A percentile compares a stretch with the other conserved stretches of the same genome.
Evolutionary conservation across 306 rosid species (phyloP).

Genomic region (Begonia peltatifolia): DNA sequence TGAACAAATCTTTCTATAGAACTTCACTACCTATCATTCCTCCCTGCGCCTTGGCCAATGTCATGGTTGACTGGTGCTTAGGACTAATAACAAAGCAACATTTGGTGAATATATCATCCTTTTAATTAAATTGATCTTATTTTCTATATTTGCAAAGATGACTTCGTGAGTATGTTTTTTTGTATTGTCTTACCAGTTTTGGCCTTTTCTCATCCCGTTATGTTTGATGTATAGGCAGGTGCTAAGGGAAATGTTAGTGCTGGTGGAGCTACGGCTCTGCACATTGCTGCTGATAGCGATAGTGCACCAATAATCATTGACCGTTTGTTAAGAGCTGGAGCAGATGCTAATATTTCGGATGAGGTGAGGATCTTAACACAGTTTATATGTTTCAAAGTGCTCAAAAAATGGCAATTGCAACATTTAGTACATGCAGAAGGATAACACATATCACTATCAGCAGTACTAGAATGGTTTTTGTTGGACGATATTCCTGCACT

Average conservation of each 20-base stretch:
- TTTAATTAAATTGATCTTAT: background rate
- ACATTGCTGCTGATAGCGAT: conserved; percentile 74
- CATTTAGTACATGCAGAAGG: no score
- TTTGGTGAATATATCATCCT: no score
- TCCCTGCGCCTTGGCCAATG: no score
- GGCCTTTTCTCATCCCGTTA: conserved; percentile 5
- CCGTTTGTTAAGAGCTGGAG: conserved; percentile 72
- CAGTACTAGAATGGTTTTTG: no score
- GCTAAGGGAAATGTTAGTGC: conserved; percentile 67
- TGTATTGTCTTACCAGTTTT: conserved; percentile 3
- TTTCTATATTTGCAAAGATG: background rate
- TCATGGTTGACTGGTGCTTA: no score
- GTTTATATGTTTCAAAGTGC: background rate
- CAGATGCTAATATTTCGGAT: conserved; percentile 61
- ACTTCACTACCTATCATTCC: no score
- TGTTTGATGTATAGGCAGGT: conserved; percentile 53
- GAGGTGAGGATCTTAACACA: conserved; percentile 39
- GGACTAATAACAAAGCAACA: no score
- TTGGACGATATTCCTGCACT: no score
- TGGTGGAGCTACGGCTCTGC: conserved; percentile 95
- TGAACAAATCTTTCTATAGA: no score
- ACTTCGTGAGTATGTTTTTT: background rate
- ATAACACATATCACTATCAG: no score
- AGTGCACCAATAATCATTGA: conserved; percentile 47
- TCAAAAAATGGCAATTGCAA: background rate